Evolutionary conservation across 345 rosid genomes (phyloP).

Genomic region (Eucalyptus guilfoylei): DNA sequence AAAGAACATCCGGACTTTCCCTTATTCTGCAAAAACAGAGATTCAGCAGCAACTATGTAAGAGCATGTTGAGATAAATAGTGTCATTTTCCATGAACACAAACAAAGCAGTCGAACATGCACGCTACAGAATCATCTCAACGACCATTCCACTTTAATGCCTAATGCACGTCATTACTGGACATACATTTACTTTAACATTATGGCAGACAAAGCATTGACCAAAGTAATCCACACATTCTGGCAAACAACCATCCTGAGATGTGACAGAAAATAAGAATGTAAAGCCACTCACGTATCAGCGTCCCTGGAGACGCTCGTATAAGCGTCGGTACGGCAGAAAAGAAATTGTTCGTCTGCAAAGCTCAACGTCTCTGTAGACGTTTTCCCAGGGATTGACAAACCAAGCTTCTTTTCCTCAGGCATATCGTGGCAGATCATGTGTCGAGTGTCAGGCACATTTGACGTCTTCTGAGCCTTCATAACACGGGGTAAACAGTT

Average conservation of each 20-base stretch:
- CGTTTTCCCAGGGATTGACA: slow-evolving; percentile 6
- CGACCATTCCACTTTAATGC: not conserved
- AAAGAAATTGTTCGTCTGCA: slow-evolving; percentile 2
- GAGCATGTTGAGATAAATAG: not conserved
- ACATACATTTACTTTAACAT: not conserved
- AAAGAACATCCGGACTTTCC: slow-evolving; percentile 30
- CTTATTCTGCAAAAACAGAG: slow-evolving; percentile 25
- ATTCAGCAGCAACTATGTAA: not conserved
- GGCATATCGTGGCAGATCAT: not conserved
- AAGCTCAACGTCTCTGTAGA: slow-evolving; percentile 4
- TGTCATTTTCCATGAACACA: not conserved
- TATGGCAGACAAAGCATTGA: not conserved
- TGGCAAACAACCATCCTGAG: not conserved
- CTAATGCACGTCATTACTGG: not conserved
- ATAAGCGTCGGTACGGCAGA: not conserved
- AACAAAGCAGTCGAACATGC: not conserved
- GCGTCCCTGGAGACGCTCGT: slow-evolving; percentile 1
- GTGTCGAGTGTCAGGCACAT: not conserved
- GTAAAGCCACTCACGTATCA: slow-evolving; percentile 18
- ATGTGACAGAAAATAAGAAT: not conserved
- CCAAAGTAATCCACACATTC: not conserved
- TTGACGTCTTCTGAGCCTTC: slow-evolving; percentile 12
- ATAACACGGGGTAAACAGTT: slow-evolving; percentile 28
- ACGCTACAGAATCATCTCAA: not conserved
- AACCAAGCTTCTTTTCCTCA: slow-evolving; percentile 14